Evolutionary conservation across 441 rosid species (phyloP).

Genomic region (Erodium moschatum): DNA sequence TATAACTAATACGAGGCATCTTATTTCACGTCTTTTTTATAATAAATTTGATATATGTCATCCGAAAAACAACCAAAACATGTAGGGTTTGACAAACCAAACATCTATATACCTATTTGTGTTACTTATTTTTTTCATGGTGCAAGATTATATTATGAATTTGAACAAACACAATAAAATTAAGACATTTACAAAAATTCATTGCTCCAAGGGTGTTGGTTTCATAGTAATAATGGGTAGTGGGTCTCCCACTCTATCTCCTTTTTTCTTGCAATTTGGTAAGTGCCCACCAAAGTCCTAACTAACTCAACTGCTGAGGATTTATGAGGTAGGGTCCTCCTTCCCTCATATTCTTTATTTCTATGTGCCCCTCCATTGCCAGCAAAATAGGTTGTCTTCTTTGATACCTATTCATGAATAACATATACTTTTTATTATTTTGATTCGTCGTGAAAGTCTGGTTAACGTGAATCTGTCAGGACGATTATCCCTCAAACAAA

Average conservation of each 20-base stretch:
- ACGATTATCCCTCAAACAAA: no score
- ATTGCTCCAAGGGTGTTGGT: neutral
- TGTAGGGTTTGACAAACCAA: no score
- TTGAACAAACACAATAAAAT: neutral
- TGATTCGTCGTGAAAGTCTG: no score
- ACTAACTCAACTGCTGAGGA: constrained; percentile 28
- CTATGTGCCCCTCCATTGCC: neutral
- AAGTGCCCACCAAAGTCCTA: constrained; percentile 13
- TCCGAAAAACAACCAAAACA: no score
- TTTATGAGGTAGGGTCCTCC: constrained; percentile 3
- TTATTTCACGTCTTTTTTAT: no score
- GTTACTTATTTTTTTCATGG: no score
- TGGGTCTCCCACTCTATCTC: constrained; percentile 1
- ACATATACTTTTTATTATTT: no score
- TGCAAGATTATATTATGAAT: neutral
- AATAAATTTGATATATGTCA: no score
- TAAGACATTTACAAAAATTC: neutral
- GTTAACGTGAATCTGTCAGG: no score
- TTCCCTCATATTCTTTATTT: neutral
- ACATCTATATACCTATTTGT: no score
- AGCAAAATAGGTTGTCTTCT: constrained; percentile 16
- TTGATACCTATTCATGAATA: constrained; percentile 9
- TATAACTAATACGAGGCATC: no score
- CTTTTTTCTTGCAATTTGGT: neutral
- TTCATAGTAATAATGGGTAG: constrained; percentile 6